A percentile compares a stretch with the other conserved stretches of the same genome.
Evolutionary conservation across 805 yeast species (phyloP).

Genomic region (Starmerella bombicola): DNA sequence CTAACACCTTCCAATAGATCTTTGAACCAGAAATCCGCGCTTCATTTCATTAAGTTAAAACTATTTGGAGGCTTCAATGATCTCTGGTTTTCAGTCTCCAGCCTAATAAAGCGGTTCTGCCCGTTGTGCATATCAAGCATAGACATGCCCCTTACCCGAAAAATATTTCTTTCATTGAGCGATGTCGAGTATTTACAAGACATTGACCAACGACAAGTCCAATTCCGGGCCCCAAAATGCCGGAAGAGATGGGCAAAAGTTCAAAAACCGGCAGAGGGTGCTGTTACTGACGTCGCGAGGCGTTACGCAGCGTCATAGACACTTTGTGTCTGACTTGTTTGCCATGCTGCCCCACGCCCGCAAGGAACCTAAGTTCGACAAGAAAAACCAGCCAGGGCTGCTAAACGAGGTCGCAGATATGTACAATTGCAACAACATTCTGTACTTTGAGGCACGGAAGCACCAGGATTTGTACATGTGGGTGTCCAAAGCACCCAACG

Average conservation of each 20-base stretch:
- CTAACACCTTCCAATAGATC: too few species aligned
- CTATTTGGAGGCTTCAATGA: too few species aligned
- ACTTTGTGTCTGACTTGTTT: conserved; percentile 69
- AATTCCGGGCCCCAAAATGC: conserved; percentile 14
- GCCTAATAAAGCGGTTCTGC: too few species aligned
- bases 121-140: too few species aligned
- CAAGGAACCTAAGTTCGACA: conserved; percentile 91
- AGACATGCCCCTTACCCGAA: too few species aligned
- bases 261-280: conserved; percentile 77
- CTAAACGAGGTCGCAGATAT: conserved; percentile 92
- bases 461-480: conserved; percentile 90
- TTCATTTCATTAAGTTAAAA: too few species aligned
- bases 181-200: conserved; percentile 67
- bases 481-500: conserved; percentile 94
- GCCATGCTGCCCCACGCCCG: conserved; percentile 83
- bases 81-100: too few species aligned
- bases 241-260: conserved; percentile 23
- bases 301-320: conserved; percentile 87
- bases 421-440: conserved; percentile 89
- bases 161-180: too few species aligned
- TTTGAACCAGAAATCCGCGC: too few species aligned
- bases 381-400: conserved; percentile 76
- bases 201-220: conserved; percentile 37
- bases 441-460: conserved; percentile 91
- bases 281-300: conserved; percentile 88